Percentiles rank a stretch among this genome's conserved stretches.
phyloP scores from a whole-genome alignment of 805 yeast species.

The Kodamaea fukazawae region DNA sequence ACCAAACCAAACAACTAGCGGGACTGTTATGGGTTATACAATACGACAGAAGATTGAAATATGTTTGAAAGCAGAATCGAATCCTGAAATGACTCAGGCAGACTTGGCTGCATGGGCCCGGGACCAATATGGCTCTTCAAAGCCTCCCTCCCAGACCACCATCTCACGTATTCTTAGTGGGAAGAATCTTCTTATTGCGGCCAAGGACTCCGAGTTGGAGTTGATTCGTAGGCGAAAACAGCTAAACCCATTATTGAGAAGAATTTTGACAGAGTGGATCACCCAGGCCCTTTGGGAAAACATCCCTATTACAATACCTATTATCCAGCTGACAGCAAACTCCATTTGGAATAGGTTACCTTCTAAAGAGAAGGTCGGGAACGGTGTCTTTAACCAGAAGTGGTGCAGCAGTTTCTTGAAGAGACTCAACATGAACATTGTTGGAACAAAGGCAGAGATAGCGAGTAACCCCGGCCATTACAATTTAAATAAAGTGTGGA shows the following conservation, averaged over 20 bases:
- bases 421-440: slow-evolving; percentile 50
- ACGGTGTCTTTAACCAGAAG: slow-evolving; percentile 61
- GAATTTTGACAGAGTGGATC: slow-evolving; percentile 67
- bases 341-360: slow-evolving; percentile 64
- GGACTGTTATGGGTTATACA: slow-evolving; percentile 48
- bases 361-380: slow-evolving; percentile 52
- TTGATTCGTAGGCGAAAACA: slow-evolving; percentile 53
- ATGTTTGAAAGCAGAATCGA: slow-evolving; percentile 64
- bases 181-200: slow-evolving; percentile 50
- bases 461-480: slow-evolving; percentile 25
- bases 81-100: slow-evolving; percentile 65
- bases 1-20: not conserved
- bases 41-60: slow-evolving; percentile 64
- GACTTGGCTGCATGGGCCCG: slow-evolving; percentile 67
- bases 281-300: slow-evolving; percentile 66
- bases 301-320: slow-evolving; percentile 62
- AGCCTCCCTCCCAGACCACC: slow-evolving; percentile 66
- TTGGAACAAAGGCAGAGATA: slow-evolving; percentile 44
- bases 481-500: slow-evolving; percentile 53
- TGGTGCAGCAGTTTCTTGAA: slow-evolving; percentile 54
- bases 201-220: slow-evolving; percentile 51
- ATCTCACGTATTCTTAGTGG: slow-evolving; percentile 59
- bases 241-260: slow-evolving; percentile 52
- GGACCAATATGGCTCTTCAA: slow-evolving; percentile 47
- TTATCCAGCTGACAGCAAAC: slow-evolving; percentile 59